Evolutionary conservation across 73 alveolate species (phyloP).

Genomic region (Paramecium bursaria): DNA sequence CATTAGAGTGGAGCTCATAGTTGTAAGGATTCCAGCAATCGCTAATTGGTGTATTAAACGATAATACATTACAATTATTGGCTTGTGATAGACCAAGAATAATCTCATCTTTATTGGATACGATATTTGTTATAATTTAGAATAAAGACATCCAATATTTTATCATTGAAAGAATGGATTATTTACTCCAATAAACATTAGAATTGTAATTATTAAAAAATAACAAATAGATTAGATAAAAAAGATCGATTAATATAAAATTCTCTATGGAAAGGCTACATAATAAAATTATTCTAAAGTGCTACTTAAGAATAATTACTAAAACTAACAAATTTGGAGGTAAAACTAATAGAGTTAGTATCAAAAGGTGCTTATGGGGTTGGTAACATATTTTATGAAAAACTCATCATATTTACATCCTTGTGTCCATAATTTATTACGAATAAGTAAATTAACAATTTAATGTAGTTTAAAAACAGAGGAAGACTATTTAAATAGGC

Average conservation of each 20-base stretch:
- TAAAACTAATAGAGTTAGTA: too few species aligned
- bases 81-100: conserved; percentile 16
- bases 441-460: too few species aligned
- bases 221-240: conserved; percentile 28
- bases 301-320: background rate
- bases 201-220: too few species aligned
- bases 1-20: conserved; percentile 31
- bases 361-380: too few species aligned
- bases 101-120: conserved; percentile 13
- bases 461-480: conserved; percentile 6
- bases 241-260: conserved; percentile 42
- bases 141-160: background rate
- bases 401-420: conserved; percentile 23
- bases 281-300: conserved; percentile 29
- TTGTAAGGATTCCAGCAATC: too few species aligned
- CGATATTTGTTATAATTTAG: background rate
- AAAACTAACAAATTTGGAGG: too few species aligned
- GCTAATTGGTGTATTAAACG: background rate
- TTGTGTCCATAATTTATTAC: background rate
- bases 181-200: conserved; percentile 12
- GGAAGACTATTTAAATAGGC: background rate
- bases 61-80: conserved; percentile 19
- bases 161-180: background rate
- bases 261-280: conserved; percentile 51
- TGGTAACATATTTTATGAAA: conserved; percentile 35